A percentile compares a stretch with the other conserved stretches of the same genome.
Evolutionary conservation across 306 rosid genomes (phyloP).

Genomic region (Cicer arietinum): DNA sequence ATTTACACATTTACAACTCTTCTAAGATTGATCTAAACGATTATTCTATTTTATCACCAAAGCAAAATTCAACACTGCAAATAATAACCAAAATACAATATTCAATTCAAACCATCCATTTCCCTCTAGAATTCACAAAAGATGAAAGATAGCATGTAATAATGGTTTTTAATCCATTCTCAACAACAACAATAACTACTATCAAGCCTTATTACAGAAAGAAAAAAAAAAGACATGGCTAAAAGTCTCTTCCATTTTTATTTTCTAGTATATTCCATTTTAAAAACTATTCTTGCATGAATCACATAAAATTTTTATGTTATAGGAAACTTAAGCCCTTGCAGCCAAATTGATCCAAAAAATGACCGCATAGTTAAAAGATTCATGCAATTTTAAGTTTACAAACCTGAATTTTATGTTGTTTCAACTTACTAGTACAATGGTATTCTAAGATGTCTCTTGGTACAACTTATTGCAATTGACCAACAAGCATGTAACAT

Average conservation of each 20-base stretch:
- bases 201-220: not conserved
- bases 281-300: not conserved
- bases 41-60: not conserved
- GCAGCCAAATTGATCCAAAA: not conserved
- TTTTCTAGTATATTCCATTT: conserved; percentile 5
- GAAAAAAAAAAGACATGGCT: not conserved
- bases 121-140: not conserved
- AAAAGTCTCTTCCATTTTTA: conserved; percentile 12
- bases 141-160: not conserved
- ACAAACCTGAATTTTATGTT: not conserved
- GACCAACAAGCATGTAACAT: not conserved
- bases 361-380: not conserved
- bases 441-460: conserved; percentile 3
- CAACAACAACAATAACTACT: not conserved
- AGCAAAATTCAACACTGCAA: not conserved
- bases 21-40: not conserved
- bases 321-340: not conserved
- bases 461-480: not conserved
- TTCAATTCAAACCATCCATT: conserved; percentile 9
- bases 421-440: not conserved
- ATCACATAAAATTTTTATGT: not conserved
- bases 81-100: not conserved
- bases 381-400: not conserved
- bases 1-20: not conserved
- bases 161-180: conserved; percentile 7